Percentiles rank a stretch among this genome's conserved stretches.
phyloP scores from a whole-genome alignment of 2,329 filamentous ascomycete species.

The Macrophomina phaseolina region DNA sequence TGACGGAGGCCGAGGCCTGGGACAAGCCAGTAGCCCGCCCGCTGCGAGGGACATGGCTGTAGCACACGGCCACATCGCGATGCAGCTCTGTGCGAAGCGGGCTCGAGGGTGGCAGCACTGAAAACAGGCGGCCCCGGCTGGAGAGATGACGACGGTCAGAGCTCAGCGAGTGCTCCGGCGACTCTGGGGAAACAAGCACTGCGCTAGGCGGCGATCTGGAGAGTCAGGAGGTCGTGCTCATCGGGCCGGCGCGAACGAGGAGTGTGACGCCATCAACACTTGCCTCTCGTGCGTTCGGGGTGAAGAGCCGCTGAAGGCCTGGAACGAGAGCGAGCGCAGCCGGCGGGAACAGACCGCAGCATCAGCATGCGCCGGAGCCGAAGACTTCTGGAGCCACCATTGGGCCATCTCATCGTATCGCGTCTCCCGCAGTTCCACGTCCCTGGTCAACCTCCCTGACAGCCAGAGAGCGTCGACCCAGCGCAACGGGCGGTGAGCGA shows the following conservation, averaged over 20 bases:
- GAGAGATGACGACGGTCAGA: not conserved
- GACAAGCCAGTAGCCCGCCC: not conserved
- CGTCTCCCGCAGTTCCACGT: slow-evolving; percentile 5
- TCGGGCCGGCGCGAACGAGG: not conserved
- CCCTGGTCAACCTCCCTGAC: not conserved
- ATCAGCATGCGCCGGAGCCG: not conserved
- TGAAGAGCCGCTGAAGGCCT: not conserved
- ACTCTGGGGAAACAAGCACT: slow-evolving; percentile 17
- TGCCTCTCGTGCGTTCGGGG: no score
- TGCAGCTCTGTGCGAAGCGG: not conserved
- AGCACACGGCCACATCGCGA: not conserved
- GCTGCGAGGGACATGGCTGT: not conserved
- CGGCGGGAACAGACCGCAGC: no score
- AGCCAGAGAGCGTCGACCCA: not conserved
- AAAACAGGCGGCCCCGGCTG: not conserved
- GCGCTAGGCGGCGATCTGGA: slow-evolving; percentile 9
- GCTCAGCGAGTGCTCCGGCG: not conserved
- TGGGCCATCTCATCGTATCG: not conserved
- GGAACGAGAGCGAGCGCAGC: not conserved
- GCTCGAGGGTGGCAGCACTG: not conserved
- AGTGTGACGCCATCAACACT: no score
- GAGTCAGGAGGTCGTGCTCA: not conserved
- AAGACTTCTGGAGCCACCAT: not conserved
- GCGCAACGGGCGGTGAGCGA: not conserved
- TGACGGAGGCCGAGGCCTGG: not conserved